phyloP scores from a whole-genome alignment of 345 rosid species.

The Rhodamnia argentea region DNA sequence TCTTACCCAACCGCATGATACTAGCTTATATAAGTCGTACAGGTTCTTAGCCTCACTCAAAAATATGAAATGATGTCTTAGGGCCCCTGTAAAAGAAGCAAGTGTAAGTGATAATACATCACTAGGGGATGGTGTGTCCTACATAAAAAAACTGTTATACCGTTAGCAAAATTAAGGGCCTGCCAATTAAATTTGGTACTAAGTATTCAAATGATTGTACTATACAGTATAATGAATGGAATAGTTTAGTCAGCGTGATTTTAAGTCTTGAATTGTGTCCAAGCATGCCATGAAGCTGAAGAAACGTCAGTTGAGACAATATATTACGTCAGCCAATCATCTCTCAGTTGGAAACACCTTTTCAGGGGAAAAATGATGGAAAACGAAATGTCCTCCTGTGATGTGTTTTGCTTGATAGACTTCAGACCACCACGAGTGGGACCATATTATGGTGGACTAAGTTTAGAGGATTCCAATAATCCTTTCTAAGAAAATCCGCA shows the following conservation, averaged over 20 bases:
- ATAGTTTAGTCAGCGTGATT: neutral
- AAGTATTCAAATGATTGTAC: neutral
- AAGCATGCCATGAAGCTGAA: neutral
- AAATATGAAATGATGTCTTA: neutral
- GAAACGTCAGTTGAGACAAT: neutral
- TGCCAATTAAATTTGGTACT: neutral
- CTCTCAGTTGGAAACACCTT: neutral
- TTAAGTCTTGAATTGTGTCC: neutral
- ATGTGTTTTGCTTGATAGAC: neutral
- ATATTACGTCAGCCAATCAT: neutral
- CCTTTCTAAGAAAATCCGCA: neutral
- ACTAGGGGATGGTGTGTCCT: neutral
- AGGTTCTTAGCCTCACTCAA: neutral
- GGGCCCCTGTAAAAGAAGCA: neutral
- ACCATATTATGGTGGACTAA: neutral
- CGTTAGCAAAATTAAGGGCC: neutral
- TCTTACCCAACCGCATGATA: conserved; percentile 3
- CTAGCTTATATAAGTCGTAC: neutral
- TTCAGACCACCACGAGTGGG: neutral
- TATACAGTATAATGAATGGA: neutral
- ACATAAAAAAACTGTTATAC: neutral
- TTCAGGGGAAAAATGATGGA: neutral
- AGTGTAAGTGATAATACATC: neutral
- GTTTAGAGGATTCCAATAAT: too few species aligned
- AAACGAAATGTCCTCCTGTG: neutral